Evolutionary conservation across 306 rosid genomes (phyloP).

Genomic region (Hippophae gyantsensis): DNA sequence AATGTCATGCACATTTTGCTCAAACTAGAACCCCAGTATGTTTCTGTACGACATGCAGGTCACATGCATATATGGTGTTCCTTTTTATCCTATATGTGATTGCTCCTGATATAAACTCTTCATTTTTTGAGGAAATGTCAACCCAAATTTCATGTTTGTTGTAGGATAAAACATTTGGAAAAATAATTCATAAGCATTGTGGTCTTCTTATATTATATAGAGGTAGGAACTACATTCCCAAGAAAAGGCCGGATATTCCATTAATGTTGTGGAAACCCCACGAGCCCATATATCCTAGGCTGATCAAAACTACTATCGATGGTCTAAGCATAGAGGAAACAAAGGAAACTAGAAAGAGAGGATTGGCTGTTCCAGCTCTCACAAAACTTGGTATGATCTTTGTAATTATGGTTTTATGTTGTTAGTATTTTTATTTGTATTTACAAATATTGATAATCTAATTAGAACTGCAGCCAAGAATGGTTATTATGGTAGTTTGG

Average conservation of each 20-base stretch:
- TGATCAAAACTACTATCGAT: constrained; percentile 76
- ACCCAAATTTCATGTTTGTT: constrained; percentile 19
- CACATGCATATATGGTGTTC: neutral
- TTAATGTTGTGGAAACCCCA: constrained; percentile 93
- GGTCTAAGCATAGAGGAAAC: constrained; percentile 81
- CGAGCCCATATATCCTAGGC: constrained; percentile 80
- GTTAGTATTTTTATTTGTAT: neutral
- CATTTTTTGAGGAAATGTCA: constrained; percentile 8
- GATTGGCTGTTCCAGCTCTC: constrained; percentile 65
- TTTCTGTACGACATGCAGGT: neutral
- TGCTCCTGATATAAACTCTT: neutral
- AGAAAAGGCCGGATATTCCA: constrained; percentile 69
- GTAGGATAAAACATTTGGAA: constrained; percentile 87
- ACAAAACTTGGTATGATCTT: constrained; percentile 61
- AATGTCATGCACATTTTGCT: too few species aligned
- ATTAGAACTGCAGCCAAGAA: constrained; percentile 62
- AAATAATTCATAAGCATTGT: constrained; percentile 67
- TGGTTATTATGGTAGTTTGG: constrained; percentile 70
- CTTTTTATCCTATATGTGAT: neutral
- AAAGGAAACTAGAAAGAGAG: constrained; percentile 82
- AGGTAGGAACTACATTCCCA: constrained; percentile 72
- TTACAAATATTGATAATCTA: constrained; percentile 11
- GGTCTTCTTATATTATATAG: constrained; percentile 71
- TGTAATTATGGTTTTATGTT: constrained; percentile 9
- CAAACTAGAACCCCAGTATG: too few species aligned